Evolutionary conservation across 1,284 basidiomycete species (phyloP).

Genomic region (Mrakiaceae sp.): DNA sequence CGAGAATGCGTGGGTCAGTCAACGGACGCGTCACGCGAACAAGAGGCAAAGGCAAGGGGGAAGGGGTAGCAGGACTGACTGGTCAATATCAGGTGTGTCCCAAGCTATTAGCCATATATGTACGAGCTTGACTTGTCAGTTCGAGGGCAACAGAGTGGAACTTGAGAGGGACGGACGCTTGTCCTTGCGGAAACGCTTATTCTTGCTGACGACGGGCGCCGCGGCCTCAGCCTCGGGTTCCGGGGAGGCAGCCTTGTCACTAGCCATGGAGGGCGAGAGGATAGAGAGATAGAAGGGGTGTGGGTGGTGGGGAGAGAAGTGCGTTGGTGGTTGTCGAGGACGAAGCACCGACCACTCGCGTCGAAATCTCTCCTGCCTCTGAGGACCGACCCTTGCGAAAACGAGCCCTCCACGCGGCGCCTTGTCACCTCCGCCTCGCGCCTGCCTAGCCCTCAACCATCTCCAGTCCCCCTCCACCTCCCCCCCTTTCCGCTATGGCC

Average conservation of each 20-base stretch:
- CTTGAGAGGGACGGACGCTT: slow-evolving; percentile 51
- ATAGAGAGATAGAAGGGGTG: too few relatives aligned
- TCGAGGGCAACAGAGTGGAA: neutral
- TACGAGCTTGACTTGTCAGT: neutral
- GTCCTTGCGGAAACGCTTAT: slow-evolving; percentile 79
- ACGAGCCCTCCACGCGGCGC: too few relatives aligned
- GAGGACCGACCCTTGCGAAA: too few relatives aligned
- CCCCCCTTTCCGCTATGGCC: neutral
- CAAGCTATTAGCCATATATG: slow-evolving; percentile 49
- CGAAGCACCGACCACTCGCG: too few relatives aligned
- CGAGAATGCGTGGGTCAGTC: neutral
- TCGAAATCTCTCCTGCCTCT: too few relatives aligned
- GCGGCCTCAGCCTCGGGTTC: too few relatives aligned
- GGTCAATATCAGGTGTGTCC: slow-evolving; percentile 98
- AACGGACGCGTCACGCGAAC: neutral
- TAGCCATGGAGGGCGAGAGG: too few relatives aligned
- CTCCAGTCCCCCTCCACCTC: neutral
- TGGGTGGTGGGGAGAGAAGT: too few relatives aligned
- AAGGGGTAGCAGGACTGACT: slow-evolving; percentile 48
- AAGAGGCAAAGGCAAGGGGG: neutral
- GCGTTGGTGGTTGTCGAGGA: too few relatives aligned
- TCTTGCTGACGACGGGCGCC: slow-evolving; percentile 50
- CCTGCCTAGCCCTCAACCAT: neutral
- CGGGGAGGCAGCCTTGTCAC: too few relatives aligned
- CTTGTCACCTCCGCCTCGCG: too few relatives aligned